A percentile compares a stretch with the other conserved stretches of the same genome.
phyloP scores from a whole-genome alignment of 345 rosid species.

The Euphorbia tirucalli region DNA sequence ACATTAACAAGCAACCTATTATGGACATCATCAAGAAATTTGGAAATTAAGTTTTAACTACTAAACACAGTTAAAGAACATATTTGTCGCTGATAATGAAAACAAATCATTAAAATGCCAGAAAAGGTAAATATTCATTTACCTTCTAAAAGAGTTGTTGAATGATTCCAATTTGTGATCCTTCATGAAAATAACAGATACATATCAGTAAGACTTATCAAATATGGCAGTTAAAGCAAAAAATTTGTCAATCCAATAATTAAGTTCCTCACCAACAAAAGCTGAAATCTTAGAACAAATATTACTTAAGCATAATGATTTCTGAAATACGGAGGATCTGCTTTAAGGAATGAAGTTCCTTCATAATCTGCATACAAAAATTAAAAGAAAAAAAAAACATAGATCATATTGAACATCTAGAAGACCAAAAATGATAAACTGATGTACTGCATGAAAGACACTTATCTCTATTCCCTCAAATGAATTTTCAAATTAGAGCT shows the following conservation, averaged over 20 bases:
- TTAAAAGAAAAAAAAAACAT: background rate
- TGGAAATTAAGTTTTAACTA: background rate
- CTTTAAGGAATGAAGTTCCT: too few species aligned
- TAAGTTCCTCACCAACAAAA: too few species aligned
- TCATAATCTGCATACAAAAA: too few species aligned
- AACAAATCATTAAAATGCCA: background rate
- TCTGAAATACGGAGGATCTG: too few species aligned
- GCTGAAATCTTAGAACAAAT: too few species aligned
- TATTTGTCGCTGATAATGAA: background rate
- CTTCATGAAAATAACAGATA: constrained; percentile 34
- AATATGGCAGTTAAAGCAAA: too few species aligned
- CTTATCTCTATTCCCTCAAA: background rate
- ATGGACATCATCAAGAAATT: background rate
- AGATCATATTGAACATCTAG: constrained; percentile 1
- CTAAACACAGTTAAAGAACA: background rate
- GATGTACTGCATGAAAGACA: background rate
- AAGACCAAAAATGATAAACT: constrained; percentile 1
- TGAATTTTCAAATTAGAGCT: background rate
- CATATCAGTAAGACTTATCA: constrained; percentile 20
- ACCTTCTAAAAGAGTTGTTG: constrained; percentile 90
- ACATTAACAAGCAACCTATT: too few species aligned
- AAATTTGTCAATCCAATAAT: too few species aligned
- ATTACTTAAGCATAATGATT: too few species aligned
- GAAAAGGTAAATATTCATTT: constrained; percentile 10
- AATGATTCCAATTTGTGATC: constrained; percentile 84